Evolutionary conservation across 768 basidiomycete species (phyloP).

Genomic region (Gyrodon lividus): DNA sequence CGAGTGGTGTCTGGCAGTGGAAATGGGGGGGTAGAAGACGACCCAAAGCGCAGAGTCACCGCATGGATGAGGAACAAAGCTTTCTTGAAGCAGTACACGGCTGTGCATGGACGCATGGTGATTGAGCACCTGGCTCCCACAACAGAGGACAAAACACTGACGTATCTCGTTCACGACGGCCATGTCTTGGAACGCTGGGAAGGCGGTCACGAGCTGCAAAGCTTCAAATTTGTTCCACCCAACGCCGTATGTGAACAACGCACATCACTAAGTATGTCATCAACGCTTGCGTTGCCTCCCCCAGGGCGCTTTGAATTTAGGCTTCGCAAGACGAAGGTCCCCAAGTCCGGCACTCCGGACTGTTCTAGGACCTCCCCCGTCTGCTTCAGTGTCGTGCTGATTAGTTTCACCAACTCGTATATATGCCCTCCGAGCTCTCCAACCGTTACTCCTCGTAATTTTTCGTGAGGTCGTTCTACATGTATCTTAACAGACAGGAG

Average conservation of each 20-base stretch:
- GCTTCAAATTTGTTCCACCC: neutral
- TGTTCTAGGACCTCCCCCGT: conserved; percentile 66
- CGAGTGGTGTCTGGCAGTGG: conserved; percentile 58
- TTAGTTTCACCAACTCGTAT: conserved; percentile 68
- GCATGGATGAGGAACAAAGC: conserved; percentile 80
- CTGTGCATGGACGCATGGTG: conserved; percentile 34
- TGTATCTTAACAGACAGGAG: conserved; percentile 71
- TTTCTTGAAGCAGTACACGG: conserved; percentile 89
- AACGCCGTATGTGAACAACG: conserved; percentile 17
- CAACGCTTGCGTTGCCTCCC: conserved; percentile 41
- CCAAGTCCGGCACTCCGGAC: conserved; percentile 66
- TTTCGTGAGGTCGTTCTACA: conserved; percentile 67
- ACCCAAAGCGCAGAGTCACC: conserved; percentile 63
- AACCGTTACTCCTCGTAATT: conserved; percentile 65
- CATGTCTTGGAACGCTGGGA: conserved; percentile 86
- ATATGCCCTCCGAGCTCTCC: conserved; percentile 76
- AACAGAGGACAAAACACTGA: conserved; percentile 31
- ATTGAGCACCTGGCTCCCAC: neutral
- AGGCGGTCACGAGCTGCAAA: conserved; percentile 65
- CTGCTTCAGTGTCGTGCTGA: conserved; percentile 63
- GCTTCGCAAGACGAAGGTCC: conserved; percentile 69
- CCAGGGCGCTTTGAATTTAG: conserved; percentile 44
- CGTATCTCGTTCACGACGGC: conserved; percentile 60
- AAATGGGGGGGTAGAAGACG: conserved; percentile 51
- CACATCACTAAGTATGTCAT: conserved; percentile 64